Base-by-base conservation (phyloP, 805 yeast species). In the Candida berthetii region DNA sequence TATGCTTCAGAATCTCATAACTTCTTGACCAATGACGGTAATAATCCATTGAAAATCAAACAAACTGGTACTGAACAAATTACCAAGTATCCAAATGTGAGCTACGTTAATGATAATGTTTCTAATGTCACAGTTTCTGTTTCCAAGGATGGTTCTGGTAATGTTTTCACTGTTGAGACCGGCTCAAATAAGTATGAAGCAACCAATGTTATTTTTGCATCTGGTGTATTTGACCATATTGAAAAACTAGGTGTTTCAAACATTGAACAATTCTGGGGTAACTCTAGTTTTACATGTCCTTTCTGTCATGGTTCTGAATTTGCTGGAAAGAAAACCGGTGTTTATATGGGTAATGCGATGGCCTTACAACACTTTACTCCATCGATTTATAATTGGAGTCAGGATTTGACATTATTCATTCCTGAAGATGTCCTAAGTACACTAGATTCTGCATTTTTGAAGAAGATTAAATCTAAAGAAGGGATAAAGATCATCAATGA, bases 251-350 rank as follows among this genome's bases (percentile, higher is more conserved):
- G 35, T 8, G 43, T 48, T 20, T 36, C 43, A 33, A 41, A 39
- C 32, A 29, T 48, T 9, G 40, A 42, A 7, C 27, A 43, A 15
- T 48, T 39, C 40, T 50, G 54, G 54, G 54, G 54, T 13, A 40
- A 44, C 13, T 32, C 47, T 18, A 38, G n/a, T 4, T 27, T 27
- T 13, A 27, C 29, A 11, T 27, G 29, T 27, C 29, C 29, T 42
- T 31, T 37, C 34, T 48, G 54, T 24, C 54, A 50, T 35, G 52
- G 52, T 1, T 40, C 35, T 25, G 54, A 50, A 33, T 36, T 37
- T 20, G 37, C 43, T 18, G 36, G 40, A 8, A 29, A 29, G 19
- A 42, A 32, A 20, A 45, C 48, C 10, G 52, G 47, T 9, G 14
- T 48, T 9, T 22, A 40, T 28, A 18, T 35, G 19, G 31, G 18